Evolutionary conservation across 176 grass and related monocot species (phyloP), one percentile per base, ranked within the genome.

Genomic region (Saccharum officinarum): DNA sequence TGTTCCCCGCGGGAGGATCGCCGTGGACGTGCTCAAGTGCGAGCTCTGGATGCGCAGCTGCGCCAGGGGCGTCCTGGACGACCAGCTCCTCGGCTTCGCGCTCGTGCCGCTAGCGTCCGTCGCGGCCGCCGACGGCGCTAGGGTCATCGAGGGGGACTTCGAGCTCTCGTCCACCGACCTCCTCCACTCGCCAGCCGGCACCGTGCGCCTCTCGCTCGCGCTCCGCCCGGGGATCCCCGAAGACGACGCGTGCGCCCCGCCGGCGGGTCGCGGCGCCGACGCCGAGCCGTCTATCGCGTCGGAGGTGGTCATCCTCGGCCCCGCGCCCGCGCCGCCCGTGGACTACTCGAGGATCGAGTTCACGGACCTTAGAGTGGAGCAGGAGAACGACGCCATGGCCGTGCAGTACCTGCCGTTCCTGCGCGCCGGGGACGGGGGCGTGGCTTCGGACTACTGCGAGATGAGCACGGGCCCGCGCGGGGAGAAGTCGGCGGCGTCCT

Each of bases 41-140:
- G 95, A 98, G 86, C 81, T 98, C 25, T 98, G 89, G 90, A 98
- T 98, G 95, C 87, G 92, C 45, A 95, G 95, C 89, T 77, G 82
- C 42, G 91, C 87, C 13, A 82, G 47, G 78, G 71, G 55, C 17
- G 49, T 92, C n/a, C 82, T 95, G 14, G 95, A 92, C 5, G 92
- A 98, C 87, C 95, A 98, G 90, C 95, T 98, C 23, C 95, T 98
- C 28, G 91, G 93, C 17, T 98, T 98, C 93, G 82, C 89, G 31
- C 95, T 98, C 82, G 90, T 95, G 30, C 95, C 93, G 25, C 73
- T 98, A 68, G 86, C 89, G 8, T 57, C 52, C 45, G 88, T 98
- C 44, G 89, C 33, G 1, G 75, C 45, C 0, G 88, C 93, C 7
- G 66, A 81, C 13, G 82, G 80, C 22, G 75, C 80, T 1, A 20